phyloP scores from a whole-genome alignment of 306 rosid genomes.

The Leucaena leucocephala region DNA sequence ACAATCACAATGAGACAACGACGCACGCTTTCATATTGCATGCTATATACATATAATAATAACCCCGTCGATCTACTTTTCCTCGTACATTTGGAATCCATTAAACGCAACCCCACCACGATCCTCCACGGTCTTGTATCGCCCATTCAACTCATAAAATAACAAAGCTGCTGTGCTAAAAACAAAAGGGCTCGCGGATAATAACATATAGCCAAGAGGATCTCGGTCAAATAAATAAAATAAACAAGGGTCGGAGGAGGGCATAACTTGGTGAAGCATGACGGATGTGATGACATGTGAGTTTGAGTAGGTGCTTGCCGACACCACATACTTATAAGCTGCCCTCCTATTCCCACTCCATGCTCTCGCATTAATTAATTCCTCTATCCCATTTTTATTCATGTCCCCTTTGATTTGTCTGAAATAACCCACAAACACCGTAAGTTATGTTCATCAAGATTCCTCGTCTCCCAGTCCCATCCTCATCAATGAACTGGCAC shows the following conservation, averaged over 20 bases:
- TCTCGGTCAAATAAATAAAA: no score
- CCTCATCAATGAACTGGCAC: not conserved
- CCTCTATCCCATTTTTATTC: not conserved
- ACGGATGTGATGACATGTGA: conserved; percentile 1
- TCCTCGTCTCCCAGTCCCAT: not conserved
- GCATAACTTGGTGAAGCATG: not conserved
- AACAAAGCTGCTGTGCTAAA: not conserved
- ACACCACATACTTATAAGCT: conserved; percentile 18
- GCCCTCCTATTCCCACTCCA: not conserved
- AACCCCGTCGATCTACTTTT: not conserved
- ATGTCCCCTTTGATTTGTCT: not conserved
- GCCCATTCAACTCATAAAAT: not conserved
- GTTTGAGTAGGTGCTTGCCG: conserved; percentile 30
- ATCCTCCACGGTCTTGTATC: not conserved
- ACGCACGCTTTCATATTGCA: not conserved
- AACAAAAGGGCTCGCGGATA: not conserved
- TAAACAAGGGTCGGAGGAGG: not conserved
- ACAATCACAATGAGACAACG: conserved; percentile 41
- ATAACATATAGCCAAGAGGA: not conserved
- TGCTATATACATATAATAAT: no score
- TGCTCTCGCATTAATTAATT: not conserved
- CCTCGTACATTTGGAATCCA: conserved; percentile 23
- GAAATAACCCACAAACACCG: not conserved
- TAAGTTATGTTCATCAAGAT: not conserved
- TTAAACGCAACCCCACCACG: conserved; percentile 15